Evolutionary conservation across 2,329 filamentous ascomycete genomes (phyloP), one percentile per base, ranked within the genome.

Genomic region (Chrysoporthe deuterocubensis): DNA sequence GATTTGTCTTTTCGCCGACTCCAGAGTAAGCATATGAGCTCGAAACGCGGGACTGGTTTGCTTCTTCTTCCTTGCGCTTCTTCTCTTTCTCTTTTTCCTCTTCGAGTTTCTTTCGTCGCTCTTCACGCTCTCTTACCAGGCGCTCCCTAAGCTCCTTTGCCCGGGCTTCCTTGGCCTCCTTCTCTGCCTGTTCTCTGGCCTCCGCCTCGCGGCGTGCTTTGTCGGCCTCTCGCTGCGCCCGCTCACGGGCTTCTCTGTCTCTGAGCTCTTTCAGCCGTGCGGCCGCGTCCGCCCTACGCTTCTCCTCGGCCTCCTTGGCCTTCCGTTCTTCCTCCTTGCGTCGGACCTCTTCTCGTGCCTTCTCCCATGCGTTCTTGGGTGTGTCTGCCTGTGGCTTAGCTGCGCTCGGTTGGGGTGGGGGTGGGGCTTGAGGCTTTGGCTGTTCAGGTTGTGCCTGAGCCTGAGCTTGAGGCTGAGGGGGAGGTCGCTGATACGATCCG

Each of bases 1-100:
- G 89, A 77, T 88, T 91, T 62, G 85, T 89, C 78, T 85, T 89
- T 78, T 92, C 90, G 62, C 90, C 90, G 32, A 90, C 85, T 43
- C 87, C 85, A 65, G 85, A 88, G 78, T 82, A 90, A 67, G 88
- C 88, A 73, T 90, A 90, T n/a, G 83, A 82, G 71, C 81, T 84
- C 52, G 81, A 79, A 69, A 82, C 81, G 70, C 84, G 81, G 57
- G 73, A 67, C 60, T 76, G 75, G 69, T 72, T 77, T 62, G 74
- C 73, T 57, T 77, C 75, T 59, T 78, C 74, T 70, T 74, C 76
- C 67, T 71, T 76, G 73, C 71, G 71, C 62, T 50, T 70, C 37
- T 72, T 74, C 69, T 74, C 76, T 67, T 71, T 70, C 34, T 72
- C 42, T 43, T 48, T 72, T 73, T 80, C 71, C 78, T 77, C 73